Base-by-base conservation (phyloP, 106 monocot genomes). In the Dendrobium nobile region DNA sequence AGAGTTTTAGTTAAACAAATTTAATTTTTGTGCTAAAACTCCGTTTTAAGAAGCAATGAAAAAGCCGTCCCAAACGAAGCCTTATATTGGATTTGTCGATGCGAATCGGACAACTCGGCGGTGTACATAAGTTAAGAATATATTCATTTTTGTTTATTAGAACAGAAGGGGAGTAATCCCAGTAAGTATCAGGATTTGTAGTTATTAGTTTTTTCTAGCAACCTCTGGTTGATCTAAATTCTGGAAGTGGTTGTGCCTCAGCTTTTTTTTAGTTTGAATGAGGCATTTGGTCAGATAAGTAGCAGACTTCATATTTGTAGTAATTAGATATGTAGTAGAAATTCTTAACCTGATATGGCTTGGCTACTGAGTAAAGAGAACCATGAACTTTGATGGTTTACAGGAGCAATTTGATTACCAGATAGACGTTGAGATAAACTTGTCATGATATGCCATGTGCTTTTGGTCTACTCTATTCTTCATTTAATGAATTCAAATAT, bases 71-170 rank as follows among this genome's bases (percentile, higher is more conserved):
- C 31, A 31, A 31, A 31, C 31, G 31, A 31, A 31, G 31, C 31
- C 31, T 31, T 41, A 77, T 86, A 51, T 15, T 54, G 67, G 83
- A 87, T 91, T 88, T 85, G 67, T 80, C 70, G 15, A 28, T n/a
- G 73, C 54, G 24, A 9, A 45, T 31, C 45, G 70, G 26, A 43
- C n/a, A 4, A 18, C 31, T 79, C 19, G 77, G 78, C 74, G 22
- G 73, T 85, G 87, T 89, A 85, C 80, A 87, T 87, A 88, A 67
- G 79, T 81, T 42, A 61, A 82, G 81, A 80, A 59, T 79, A 59
- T 17, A 10, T 79, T 20, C 78, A 54, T 79, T 22, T 82, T 70
- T 37, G 26, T 54, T 20, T 61, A 81, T 20, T n/a, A 61, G 51
- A 44, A 28, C 33, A 70, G 37, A 70, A 31, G 26, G 55, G 73